These are phyloP conservation scores for Amanita jacksonii DNA, from an alignment of 768 basidiomycete genomes.

Conservation along the genomic window DNA sequence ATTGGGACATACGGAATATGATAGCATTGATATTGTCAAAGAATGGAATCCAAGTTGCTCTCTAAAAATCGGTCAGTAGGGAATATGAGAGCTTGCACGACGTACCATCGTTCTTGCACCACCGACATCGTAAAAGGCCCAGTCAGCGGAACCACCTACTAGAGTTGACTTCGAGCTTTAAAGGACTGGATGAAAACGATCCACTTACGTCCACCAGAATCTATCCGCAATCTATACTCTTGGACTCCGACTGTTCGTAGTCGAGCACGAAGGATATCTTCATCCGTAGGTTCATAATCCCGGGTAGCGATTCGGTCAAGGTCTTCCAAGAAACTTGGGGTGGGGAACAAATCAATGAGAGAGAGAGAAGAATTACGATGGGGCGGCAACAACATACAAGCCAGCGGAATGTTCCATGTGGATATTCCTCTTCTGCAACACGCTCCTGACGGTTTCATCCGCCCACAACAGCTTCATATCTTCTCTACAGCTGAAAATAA, in stretches of 20 bases:
- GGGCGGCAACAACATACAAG: no score
- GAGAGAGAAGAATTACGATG: constrained; percentile 20
- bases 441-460: constrained; percentile 34
- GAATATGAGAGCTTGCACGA: constrained; percentile 5
- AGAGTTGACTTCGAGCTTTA: no score
- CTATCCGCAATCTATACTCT: constrained; percentile 51
- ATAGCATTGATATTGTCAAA: constrained; percentile 70
- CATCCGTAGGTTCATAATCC: constrained; percentile 47
- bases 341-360: not conserved
- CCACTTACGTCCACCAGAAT: constrained; percentile 13
- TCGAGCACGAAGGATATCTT: constrained; percentile 61
- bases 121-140: constrained; percentile 65
- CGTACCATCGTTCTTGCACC: constrained; percentile 48
- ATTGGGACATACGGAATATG: constrained; percentile 53
- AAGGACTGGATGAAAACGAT: not conserved
- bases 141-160: constrained; percentile 34
- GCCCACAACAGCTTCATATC: constrained; percentile 45
- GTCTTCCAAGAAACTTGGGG: constrained; percentile 56
- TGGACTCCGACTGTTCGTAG: constrained; percentile 63
- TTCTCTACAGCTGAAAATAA: constrained; percentile 47
- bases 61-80: constrained; percentile 25
- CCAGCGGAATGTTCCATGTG: constrained; percentile 49
- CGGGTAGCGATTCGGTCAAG: constrained; percentile 45
- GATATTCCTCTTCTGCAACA: constrained; percentile 39
- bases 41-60: constrained; percentile 63